Percentiles rank a stretch among this genome's conserved stretches.
Evolutionary conservation across 2,329 filamentous ascomycete species (phyloP).

Genomic region (Coleophoma crateriformis): DNA sequence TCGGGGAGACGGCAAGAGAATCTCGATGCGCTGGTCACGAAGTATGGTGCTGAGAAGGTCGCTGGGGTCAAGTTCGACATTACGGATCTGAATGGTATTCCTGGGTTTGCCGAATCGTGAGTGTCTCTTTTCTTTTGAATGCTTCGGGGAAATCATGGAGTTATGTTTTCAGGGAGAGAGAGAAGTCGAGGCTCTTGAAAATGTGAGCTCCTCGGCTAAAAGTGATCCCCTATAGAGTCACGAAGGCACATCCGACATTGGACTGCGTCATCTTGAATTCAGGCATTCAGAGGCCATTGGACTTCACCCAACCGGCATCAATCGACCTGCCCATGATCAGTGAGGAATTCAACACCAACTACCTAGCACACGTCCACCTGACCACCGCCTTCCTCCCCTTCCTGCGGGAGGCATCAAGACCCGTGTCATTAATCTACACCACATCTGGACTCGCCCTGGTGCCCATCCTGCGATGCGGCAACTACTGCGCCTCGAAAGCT

Average conservation of each 20-base stretch:
- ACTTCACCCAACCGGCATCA: conserved; percentile 39
- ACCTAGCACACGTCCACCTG: conserved; percentile 31
- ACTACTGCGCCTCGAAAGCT: conserved; percentile 39
- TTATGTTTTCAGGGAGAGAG: not conserved
- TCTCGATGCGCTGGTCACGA: conserved; percentile 40
- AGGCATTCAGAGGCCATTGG: conserved; percentile 43
- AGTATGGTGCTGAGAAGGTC: conserved; percentile 36
- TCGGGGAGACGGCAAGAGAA: conserved; percentile 48
- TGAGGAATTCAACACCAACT: conserved; percentile 36
- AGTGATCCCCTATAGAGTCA: conserved; percentile 15
- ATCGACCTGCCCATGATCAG: conserved; percentile 32
- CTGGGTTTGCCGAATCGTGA: conserved; percentile 29
- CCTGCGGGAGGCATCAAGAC: conserved; percentile 3
- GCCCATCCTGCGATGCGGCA: conserved; percentile 10
- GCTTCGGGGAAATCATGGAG: not conserved
- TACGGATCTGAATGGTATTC: conserved; percentile 34
- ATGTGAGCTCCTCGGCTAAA: too few relatives aligned
- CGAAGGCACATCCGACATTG: conserved; percentile 39
- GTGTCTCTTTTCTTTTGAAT: not conserved
- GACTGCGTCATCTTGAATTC: conserved; percentile 54
- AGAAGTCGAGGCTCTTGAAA: too few relatives aligned
- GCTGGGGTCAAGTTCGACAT: conserved; percentile 40
- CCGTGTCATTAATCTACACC: conserved; percentile 13
- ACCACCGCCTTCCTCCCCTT: conserved; percentile 31
- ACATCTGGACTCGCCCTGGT: conserved; percentile 13